Conservation (phyloP, 208 protist genomes). For the Wallacemonas rigidus region DNA sequence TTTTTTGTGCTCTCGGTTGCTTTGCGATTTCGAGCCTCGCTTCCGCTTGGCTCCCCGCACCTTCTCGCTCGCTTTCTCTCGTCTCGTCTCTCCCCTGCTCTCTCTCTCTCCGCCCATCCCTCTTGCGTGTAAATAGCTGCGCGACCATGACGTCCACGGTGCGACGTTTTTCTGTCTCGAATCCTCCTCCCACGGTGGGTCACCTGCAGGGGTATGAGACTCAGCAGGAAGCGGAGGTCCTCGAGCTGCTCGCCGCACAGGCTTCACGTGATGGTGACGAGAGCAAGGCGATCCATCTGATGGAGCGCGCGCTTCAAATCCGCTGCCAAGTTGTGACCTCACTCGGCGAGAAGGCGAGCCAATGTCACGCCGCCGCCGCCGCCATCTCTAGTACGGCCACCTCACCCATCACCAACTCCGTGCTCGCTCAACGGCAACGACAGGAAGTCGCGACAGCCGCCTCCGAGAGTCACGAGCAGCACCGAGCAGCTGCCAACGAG, state of each 20-base stretch:
- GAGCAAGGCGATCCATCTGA: slow-evolving; percentile 59
- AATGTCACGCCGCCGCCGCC: not conserved
- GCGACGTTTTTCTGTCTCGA: slow-evolving; percentile 37
- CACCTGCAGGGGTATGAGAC: slow-evolving; percentile 59
- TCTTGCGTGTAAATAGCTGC: not conserved
- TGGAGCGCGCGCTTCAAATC: slow-evolving; percentile 83
- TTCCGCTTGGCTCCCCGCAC: not conserved
- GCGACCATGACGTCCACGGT: slow-evolving; percentile 12
- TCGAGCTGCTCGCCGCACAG: slow-evolving; percentile 62
- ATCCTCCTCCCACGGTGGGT: slow-evolving; percentile 31
- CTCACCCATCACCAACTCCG: not conserved
- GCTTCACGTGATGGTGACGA: slow-evolving; percentile 57
- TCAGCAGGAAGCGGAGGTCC: slow-evolving; percentile 53
- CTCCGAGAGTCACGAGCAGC: slow-evolving; percentile 17
- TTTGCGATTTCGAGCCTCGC: no score
- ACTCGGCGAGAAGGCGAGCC: slow-evolving; percentile 28
- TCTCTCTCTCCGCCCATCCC: not conserved
- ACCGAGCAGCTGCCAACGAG: slow-evolving; percentile 31
- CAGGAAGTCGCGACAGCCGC: slow-evolving; percentile 21
- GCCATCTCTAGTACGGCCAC: slow-evolving; percentile 3
- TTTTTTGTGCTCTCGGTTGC: not conserved
- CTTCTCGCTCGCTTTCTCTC: slow-evolving; percentile 7
- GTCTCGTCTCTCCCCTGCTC: not conserved
- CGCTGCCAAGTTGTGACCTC: slow-evolving; percentile 41
- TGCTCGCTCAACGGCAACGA: slow-evolving; percentile 6